A percentile compares a stretch with the other conserved stretches of the same genome.
Conservation (phyloP, 1,139 yeast genomes). For the Taphrina confusa region DNA sequence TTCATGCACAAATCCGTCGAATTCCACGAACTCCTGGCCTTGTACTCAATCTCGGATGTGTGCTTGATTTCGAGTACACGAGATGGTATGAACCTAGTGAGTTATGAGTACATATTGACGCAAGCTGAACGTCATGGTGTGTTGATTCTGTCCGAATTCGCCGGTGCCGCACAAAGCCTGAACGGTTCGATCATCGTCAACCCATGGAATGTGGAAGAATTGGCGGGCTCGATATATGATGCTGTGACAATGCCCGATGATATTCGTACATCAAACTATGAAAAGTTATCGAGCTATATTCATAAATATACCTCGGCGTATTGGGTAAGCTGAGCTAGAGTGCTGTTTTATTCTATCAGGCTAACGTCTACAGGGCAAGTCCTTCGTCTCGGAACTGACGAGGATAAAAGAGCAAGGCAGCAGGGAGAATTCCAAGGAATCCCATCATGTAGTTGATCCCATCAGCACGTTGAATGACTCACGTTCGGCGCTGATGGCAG, state of each 20-base stretch:
- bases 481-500: neutral
- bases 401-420: constrained; percentile 46
- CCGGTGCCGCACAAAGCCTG: constrained; percentile 98
- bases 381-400: constrained; percentile 79
- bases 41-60: constrained; percentile 82
- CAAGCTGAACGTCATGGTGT: constrained; percentile 86
- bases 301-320: constrained; percentile 89
- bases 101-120: constrained; percentile 95
- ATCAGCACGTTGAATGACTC: constrained; percentile 1
- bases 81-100: constrained; percentile 97
- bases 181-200: constrained; percentile 92
- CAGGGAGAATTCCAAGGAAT: neutral
- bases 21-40: constrained; percentile 84
- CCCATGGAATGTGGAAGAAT: constrained; percentile 97
- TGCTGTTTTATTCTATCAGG: neutral
- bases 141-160: constrained; percentile 84
- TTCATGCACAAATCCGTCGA: constrained; percentile 90
- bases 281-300: constrained; percentile 79
- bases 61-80: constrained; percentile 92
- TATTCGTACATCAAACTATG: constrained; percentile 72
- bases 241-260: constrained; percentile 83
- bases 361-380: constrained; percentile 55
- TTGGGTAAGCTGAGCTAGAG: constrained; percentile 59
- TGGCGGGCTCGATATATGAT: constrained; percentile 81
- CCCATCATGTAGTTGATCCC: neutral